Evolutionary conservation across 2,329 filamentous ascomycete species (phyloP).

Genomic region (Samsoniella hepiali): DNA sequence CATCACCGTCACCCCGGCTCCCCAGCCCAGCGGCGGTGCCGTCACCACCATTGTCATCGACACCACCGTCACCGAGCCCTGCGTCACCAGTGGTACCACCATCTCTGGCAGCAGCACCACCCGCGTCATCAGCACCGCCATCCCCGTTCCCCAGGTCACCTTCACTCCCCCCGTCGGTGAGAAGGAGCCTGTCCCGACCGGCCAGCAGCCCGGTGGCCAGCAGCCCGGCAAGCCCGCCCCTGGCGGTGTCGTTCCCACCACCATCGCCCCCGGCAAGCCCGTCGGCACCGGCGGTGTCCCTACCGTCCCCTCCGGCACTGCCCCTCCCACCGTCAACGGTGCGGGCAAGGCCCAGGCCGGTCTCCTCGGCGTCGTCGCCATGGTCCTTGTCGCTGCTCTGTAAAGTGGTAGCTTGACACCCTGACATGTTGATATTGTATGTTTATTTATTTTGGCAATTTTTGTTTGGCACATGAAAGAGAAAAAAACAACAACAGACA

Average conservation of each 20-base stretch:
- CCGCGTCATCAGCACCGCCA: constrained; percentile 47
- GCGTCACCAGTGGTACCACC: constrained; percentile 46
- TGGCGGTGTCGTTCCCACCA: constrained; percentile 20
- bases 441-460: constrained; percentile 11
- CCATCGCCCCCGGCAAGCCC: constrained; percentile 24
- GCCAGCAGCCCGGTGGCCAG: background rate
- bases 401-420: constrained; percentile 32
- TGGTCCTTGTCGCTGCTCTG: constrained; percentile 45
- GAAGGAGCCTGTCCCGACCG: constrained; percentile 17
- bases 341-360: constrained; percentile 41
- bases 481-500: background rate
- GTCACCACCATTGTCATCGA: constrained; percentile 51
- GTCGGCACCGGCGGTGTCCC: constrained; percentile 32
- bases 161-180: constrained; percentile 38
- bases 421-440: background rate
- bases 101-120: constrained; percentile 46
- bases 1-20: constrained; percentile 51
- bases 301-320: constrained; percentile 34
- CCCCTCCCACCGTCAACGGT: constrained; percentile 36
- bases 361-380: constrained; percentile 43
- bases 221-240: constrained; percentile 2
- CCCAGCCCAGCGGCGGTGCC: constrained; percentile 42
- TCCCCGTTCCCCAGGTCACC: constrained; percentile 52
- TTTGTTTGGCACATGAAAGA: constrained; percentile 8
- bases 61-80: constrained; percentile 48